Evolutionary conservation across 1,284 basidiomycete species (phyloP).

Genomic region (Malassezia sympodialis): DNA sequence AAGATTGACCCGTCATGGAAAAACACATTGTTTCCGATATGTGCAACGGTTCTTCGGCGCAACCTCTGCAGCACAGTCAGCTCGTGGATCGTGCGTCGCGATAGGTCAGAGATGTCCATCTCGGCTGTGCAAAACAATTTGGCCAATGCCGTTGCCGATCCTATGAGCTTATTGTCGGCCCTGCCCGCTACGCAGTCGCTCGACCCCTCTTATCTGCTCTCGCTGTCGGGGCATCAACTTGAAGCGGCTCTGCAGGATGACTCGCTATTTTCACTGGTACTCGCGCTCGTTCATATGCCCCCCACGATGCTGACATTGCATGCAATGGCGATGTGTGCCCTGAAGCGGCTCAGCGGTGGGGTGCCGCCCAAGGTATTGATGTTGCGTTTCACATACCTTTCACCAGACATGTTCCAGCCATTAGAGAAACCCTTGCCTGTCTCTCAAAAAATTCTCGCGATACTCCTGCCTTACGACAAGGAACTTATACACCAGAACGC

Average conservation of each 20-base stretch:
- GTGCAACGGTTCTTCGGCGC: constrained; percentile 2
- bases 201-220: not conserved
- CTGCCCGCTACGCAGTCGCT: not conserved
- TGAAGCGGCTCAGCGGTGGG: constrained; percentile 1
- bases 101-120: not conserved
- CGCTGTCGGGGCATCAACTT: not conserved
- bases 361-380: not conserved
- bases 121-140: not conserved
- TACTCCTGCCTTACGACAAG: not conserved
- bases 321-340: not conserved
- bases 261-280: not conserved
- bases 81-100: not conserved
- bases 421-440: not conserved
- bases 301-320: not conserved
- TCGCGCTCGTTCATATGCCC: not conserved
- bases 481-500: not conserved
- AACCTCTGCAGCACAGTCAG: not conserved
- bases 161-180: not conserved
- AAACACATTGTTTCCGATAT: not conserved
- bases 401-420: not conserved
- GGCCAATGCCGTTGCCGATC: not conserved
- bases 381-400: not conserved
- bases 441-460: not conserved
- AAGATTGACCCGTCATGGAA: not conserved
- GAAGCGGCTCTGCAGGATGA: not conserved